These are phyloP conservation scores for Clonostachys byssicola DNA, from an alignment of 2,329 filamentous ascomycete species.

Conservation along the genomic window DNA sequence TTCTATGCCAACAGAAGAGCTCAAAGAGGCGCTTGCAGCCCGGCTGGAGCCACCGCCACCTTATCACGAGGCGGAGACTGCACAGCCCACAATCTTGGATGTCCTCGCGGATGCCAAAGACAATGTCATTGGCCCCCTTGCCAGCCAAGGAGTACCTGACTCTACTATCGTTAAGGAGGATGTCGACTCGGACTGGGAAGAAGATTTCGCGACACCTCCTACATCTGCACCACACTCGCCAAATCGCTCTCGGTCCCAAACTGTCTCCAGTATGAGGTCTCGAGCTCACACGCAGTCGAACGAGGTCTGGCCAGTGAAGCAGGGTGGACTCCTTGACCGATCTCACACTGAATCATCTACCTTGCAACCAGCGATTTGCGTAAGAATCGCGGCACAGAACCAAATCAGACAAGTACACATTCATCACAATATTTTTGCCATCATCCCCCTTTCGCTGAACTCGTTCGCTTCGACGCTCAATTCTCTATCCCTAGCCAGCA, in stretches of 20 bases:
- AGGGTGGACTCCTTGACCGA: constrained; percentile 64
- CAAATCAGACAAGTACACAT: constrained; percentile 58
- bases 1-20: constrained; percentile 72
- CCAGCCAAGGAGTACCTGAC: background rate
- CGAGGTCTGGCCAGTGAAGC: constrained; percentile 49
- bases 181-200: constrained; percentile 44
- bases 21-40: constrained; percentile 69
- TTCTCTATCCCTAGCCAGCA: constrained; percentile 70
- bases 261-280: constrained; percentile 34
- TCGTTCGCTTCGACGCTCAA: constrained; percentile 69
- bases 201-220: constrained; percentile 53
- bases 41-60: constrained; percentile 57
- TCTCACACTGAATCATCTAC: constrained; percentile 62
- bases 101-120: constrained; percentile 13
- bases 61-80: constrained; percentile 21
- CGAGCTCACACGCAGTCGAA: constrained; percentile 39
- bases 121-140: background rate
- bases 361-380: constrained; percentile 53
- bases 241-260: constrained; percentile 41
- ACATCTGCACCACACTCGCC: constrained; percentile 49
- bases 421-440: constrained; percentile 71
- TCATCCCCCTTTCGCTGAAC: constrained; percentile 66
- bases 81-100: constrained; percentile 9
- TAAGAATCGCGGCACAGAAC: constrained; percentile 47
- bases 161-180: constrained; percentile 18